These are phyloP conservation scores for Sambucus nigra DNA, from an alignment of 129 eudicot species.

Conservation along the genomic window DNA sequence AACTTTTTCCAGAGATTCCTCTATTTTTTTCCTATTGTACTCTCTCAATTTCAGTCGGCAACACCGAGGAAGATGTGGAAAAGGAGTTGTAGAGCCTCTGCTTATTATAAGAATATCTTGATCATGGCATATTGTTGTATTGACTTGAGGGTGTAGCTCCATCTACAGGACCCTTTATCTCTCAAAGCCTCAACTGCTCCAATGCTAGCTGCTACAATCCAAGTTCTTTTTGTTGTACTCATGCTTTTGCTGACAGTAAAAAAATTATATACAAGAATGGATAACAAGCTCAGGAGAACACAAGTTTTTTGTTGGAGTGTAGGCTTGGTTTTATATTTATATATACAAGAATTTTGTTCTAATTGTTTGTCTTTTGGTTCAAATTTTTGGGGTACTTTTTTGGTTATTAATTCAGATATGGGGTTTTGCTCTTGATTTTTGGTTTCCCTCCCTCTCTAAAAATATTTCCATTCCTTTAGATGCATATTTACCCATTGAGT, in stretches of 20 bases:
- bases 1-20: slow-evolving; percentile 31
- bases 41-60: background rate
- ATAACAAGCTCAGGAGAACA: background rate
- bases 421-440: too few species aligned
- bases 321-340: too few species aligned
- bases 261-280: too few species aligned
- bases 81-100: slow-evolving; percentile 5
- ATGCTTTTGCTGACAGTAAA: too few species aligned
- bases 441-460: too few species aligned
- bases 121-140: slow-evolving; percentile 38
- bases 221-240: slow-evolving; percentile 36
- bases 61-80: background rate
- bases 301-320: background rate
- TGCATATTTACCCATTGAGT: too few species aligned
- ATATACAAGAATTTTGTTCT: background rate
- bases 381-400: too few species aligned
- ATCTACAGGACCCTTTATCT: slow-evolving; percentile 53
- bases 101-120: slow-evolving; percentile 19
- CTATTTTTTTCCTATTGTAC: slow-evolving; percentile 24
- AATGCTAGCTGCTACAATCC: slow-evolving; percentile 55
- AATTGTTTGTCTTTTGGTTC: too few species aligned
- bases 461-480: too few species aligned
- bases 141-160: slow-evolving; percentile 39
- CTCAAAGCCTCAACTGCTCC: slow-evolving; percentile 63
- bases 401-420: too few species aligned